Conservation (phyloP, 1,284 basidiomycete species). For the Sparassis latifolia region DNA sequence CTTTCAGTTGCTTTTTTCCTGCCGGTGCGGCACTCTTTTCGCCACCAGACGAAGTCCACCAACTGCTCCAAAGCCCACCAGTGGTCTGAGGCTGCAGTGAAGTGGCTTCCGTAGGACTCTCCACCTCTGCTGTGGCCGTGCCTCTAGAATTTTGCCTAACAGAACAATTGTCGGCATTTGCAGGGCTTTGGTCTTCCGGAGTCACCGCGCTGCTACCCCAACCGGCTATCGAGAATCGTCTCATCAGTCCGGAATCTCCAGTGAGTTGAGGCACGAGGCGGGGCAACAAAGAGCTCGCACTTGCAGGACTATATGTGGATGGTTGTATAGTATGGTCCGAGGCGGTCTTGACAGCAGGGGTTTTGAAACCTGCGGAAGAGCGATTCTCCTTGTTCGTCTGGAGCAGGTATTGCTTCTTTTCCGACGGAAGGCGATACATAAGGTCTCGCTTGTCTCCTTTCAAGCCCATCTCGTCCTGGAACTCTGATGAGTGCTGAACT, state of each 20-base stretch:
- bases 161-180: slow-evolving; percentile 33
- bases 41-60: slow-evolving; percentile 64
- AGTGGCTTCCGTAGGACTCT: slow-evolving; percentile 18
- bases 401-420: slow-evolving; percentile 68
- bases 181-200: slow-evolving; percentile 28
- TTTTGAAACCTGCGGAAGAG: slow-evolving; percentile 28
- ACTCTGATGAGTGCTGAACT: slow-evolving; percentile 5
- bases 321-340: slow-evolving; percentile 25
- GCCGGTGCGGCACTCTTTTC: slow-evolving; percentile 30
- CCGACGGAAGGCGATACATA: slow-evolving; percentile 58
- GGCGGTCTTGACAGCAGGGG: slow-evolving; percentile 22
- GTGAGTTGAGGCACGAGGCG: slow-evolving; percentile 63
- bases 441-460: slow-evolving; percentile 62
- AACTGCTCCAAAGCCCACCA: slow-evolving; percentile 69
- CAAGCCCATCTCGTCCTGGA: slow-evolving; percentile 65
- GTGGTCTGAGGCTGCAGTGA: slow-evolving; percentile 60
- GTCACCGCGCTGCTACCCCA: slow-evolving; percentile 42
- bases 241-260: slow-evolving; percentile 61
- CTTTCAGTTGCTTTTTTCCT: slow-evolving; percentile 31
- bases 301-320: slow-evolving; percentile 56
- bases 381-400: slow-evolving; percentile 19
- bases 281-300: slow-evolving; percentile 46
- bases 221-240: slow-evolving; percentile 65
- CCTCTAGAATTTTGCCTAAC: slow-evolving; percentile 14
- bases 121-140: slow-evolving; percentile 18